phyloP scores from a whole-genome alignment of 2,329 filamentous ascomycete species.

The Epichloe typhina region DNA sequence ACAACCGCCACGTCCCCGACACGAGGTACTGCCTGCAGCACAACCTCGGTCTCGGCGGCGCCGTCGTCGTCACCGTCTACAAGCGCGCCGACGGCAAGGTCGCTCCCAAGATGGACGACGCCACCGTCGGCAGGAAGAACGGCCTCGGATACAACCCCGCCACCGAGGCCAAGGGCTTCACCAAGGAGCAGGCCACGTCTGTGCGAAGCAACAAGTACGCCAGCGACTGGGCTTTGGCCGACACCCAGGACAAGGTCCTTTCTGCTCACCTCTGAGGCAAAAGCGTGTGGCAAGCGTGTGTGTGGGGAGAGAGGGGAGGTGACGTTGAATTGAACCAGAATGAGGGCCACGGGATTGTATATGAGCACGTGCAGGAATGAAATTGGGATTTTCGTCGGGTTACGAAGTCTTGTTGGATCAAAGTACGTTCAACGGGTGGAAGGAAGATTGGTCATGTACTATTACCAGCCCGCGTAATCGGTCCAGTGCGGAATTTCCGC shows the following conservation, averaged over 20 bases:
- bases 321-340: too few species aligned
- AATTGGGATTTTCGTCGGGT: too few species aligned
- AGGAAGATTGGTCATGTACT: too few species aligned
- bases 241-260: constrained; percentile 32
- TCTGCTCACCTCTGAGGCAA: constrained; percentile 1
- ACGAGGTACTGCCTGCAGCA: constrained; percentile 75
- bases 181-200: constrained; percentile 55
- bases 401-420: too few species aligned
- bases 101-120: constrained; percentile 46
- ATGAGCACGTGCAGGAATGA: too few species aligned
- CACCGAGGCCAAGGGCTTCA: constrained; percentile 79
- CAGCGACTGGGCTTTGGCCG: constrained; percentile 66
- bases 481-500: too few species aligned
- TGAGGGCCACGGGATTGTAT: too few species aligned
- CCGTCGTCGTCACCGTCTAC: constrained; percentile 83
- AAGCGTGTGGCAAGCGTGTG: not conserved
- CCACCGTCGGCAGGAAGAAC: constrained; percentile 50
- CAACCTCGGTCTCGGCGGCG: constrained; percentile 84
- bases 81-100: constrained; percentile 64
- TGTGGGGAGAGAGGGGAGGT: too few species aligned
- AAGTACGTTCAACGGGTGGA: too few species aligned
- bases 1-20: constrained; percentile 60
- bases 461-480: too few species aligned
- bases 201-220: constrained; percentile 54
- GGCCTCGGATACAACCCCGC: constrained; percentile 85